Conservation (phyloP, 768 basidiomycete genomes). For the Rhodocollybia butyracea region DNA sequence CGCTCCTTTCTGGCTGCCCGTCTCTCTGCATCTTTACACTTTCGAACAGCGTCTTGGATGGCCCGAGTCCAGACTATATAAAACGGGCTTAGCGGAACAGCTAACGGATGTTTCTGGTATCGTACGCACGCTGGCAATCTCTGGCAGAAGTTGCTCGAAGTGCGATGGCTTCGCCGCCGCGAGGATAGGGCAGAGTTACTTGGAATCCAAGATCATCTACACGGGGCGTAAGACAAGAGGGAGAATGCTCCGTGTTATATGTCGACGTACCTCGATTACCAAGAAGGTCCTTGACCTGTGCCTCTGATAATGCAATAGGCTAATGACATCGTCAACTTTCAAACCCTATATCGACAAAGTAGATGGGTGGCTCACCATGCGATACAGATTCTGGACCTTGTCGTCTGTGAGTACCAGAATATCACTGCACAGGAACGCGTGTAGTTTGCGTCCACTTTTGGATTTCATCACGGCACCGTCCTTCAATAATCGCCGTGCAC, state of each 20-base stretch:
- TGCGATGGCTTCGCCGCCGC: constrained; percentile 68
- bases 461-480: constrained; percentile 79
- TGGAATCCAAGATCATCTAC: constrained; percentile 70
- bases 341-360: not conserved
- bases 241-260: no score
- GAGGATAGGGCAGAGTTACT: constrained; percentile 61
- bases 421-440: constrained; percentile 83
- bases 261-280: constrained; percentile 44
- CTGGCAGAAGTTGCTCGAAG: constrained; percentile 55
- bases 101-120: not conserved
- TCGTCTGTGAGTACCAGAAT: constrained; percentile 85
- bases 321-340: constrained; percentile 22
- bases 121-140: constrained; percentile 49
- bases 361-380: constrained; percentile 57
- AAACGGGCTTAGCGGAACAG: not conserved
- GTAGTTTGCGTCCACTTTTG: constrained; percentile 78
- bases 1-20: constrained; percentile 19
- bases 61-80: constrained; percentile 33
- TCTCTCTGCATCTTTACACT: constrained; percentile 45
- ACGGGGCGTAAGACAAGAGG: not conserved
- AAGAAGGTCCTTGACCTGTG: constrained; percentile 52
- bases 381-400: constrained; percentile 64
- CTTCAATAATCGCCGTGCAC: constrained; percentile 72
- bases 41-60: constrained; percentile 35
- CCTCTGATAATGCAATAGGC: constrained; percentile 75